Base-by-base conservation (phyloP, 257 asterid species). In the Scutellaria minor region DNA sequence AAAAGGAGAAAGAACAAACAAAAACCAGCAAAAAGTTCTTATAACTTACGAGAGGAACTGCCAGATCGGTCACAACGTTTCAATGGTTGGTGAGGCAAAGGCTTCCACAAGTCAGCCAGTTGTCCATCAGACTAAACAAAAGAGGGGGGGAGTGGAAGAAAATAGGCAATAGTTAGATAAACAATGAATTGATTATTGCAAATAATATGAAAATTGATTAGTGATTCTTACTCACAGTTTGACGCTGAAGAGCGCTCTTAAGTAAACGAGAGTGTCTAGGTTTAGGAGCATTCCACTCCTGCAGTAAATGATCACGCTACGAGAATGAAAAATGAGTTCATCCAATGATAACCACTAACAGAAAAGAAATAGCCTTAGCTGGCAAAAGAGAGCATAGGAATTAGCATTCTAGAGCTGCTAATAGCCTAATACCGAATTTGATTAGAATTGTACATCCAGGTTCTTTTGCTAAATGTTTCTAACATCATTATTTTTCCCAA, bases 231-330 rank as follows among this genome's bases (percentile, higher is more conserved):
- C 96, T 90, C 85, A 95, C 99, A 81, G 83, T 84, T 85, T 86
- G 77, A 9, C 89, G 92, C 48, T 78, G 91, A 54, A 88, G 77
- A 55, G 97, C 98, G 78, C 91, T 84, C 84, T 86, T 88, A 18
- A 93, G 87, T 66, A 95, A 81, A 61, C 86, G 87, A 56, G 98
- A 85, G 72, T 92, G 99, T 76, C 97, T 87, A 72, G 95, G 93
- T 71, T 95, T 95, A 20, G 95, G 90, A 71, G 90, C 86, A 84
- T 87, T 90, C 95, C 92, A 91, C 61, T 86, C 97, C 97, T 91
- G 87, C 78, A 83, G 27, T 37, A 63, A 68, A 37, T 35, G 58
- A 55, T 9, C 40, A 42, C 20, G 46, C 74, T 45, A 73, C 56
- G 37, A 73, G 68, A 73, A 83, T 35, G 42, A 22, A 67, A 64